Base-by-base conservation (phyloP, 345 rosid genomes). In the Gossypioides kirkii region DNA sequence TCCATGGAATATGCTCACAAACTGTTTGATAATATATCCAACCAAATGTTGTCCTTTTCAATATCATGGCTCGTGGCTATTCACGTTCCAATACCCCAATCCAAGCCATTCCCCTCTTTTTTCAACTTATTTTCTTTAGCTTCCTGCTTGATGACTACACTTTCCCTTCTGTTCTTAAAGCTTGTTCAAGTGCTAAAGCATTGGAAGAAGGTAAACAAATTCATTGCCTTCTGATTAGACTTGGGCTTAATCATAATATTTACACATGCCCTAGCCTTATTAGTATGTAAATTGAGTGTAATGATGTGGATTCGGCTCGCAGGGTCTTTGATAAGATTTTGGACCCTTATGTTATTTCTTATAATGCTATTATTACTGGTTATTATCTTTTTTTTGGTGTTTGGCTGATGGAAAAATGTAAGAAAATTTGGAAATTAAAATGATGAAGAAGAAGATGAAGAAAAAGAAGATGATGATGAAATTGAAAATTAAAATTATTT, bases 321-420 rank as follows among this genome's bases (percentile, higher is more conserved):
- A 73, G 80, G 61, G 86, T 88, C 28, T 93, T 93, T 11, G 83
- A 87, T 74, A 77, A 84, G 76, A 75, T 87, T 11, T 41, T 72
- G 22, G 88, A 86, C 14, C 96, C 89, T 12, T 86, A 92, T 50
- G 86, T 94, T 38, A 90, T 93, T 66, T 85, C 82, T 6, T 93
- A 88, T 54, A 93, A 93, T 52, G 87, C 98, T 11, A 88, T 94
- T 79, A 86, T 91, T 59, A 78, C 89, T 1, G 93, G 88, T 1
- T 90, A 87, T 64, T n/a, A n/a, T n/a, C n/a, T n/a, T n/a, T n/a
- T n/a, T n/a, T n/a, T n/a, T n/a, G n/a, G n/a, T n/a, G n/a, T n/a
- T n/a, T n/a, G n/a, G n/a, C n/a, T n/a, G n/a, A n/a, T n/a, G n/a
- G n/a, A n/a, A n/a, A n/a, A n/a, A n/a, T n/a, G n/a, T n/a, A n/a